Base-by-base conservation (phyloP, 2,329 filamentous ascomycete species). In the Scedosporium dehoogii region DNA sequence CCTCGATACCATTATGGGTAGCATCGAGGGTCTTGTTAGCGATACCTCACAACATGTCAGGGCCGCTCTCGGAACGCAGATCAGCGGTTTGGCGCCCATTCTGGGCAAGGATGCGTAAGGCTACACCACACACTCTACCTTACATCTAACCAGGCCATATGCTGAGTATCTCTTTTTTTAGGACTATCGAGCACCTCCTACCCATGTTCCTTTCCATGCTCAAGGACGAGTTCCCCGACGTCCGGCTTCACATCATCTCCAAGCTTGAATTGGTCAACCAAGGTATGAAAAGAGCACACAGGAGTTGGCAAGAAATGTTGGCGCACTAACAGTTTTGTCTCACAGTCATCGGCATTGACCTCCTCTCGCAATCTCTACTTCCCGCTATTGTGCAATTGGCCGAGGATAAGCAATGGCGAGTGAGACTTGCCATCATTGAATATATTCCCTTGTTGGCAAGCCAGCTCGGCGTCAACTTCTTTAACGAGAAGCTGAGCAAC, bases 181-280 rank as follows among this genome's bases (percentile, higher is more conserved):
- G 91, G 76, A 99, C 94, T 33, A 97, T 96, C 68, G 89, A 94
- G 69, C 94, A 99, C 74, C 86, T 99, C 55, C 85, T 99, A 55
- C 94, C 94, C 61, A 99, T 99, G 93, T 97, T 99, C 77, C 83
- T 99, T 61, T 91, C 96, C 75, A 99, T 99, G 94, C 87, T 99
- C 70, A 99, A 97, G 83, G 94, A 99, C 71, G 94, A 99, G 73
- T 97, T 97, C 75, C 94, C 94, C 23, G 94, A 99, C 73, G 94
- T 99, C 60, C 89, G 94, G 66, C 86, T 99, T 64, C 96, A 99
- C 78, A 99, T 99, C 74, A 99, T 99, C 72, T 97, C 94, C n/a
- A 99, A 99, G 78, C 86, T 99, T 62, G 96, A 99, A 79, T 85
- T 96, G 66, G 94, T 99, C 67, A 99, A 99, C 78, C 91, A 97